phyloP scores from a whole-genome alignment of 129 eudicot species.

The Erigeron canadensis region DNA sequence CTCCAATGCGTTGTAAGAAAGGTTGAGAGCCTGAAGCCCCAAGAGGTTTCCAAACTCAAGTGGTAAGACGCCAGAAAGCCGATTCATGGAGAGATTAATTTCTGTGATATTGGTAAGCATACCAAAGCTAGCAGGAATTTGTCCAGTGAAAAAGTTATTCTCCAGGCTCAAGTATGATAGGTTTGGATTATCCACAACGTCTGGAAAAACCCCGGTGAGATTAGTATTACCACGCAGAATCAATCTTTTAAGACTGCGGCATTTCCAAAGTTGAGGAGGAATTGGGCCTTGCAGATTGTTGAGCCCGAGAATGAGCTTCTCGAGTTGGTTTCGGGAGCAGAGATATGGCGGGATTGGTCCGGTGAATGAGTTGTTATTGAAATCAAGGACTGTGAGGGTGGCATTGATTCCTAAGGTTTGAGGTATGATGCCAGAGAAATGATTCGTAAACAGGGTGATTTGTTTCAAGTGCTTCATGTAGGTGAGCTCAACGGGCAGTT shows the following conservation, averaged over 20 bases:
- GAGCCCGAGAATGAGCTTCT: conserved; percentile 48
- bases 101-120: conserved; percentile 40
- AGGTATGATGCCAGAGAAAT: conserved; percentile 70
- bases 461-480: conserved; percentile 42
- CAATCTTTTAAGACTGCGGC: conserved; percentile 54
- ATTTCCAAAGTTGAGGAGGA: conserved; percentile 61
- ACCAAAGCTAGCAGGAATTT: conserved; percentile 54
- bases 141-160: conserved; percentile 51
- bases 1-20: conserved; percentile 62
- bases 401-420: conserved; percentile 64
- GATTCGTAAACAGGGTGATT: conserved; percentile 55
- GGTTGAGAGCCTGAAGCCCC: conserved; percentile 52
- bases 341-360: conserved; percentile 81
- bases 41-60: conserved; percentile 56
- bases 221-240: conserved; percentile 43
- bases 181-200: conserved; percentile 44
- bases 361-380: conserved; percentile 59
- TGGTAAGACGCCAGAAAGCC: conserved; percentile 58
- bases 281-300: conserved; percentile 61
- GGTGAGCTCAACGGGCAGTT: conserved; percentile 55
- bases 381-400: conserved; percentile 52
- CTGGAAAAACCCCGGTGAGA: conserved; percentile 68
- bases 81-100: conserved; percentile 55
- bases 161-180: conserved; percentile 49
- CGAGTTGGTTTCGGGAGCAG: conserved; percentile 54